Percentiles rank a stretch among this genome's conserved stretches.
These are phyloP conservation scores for Metarhizium brunneum DNA, from an alignment of 2,329 filamentous ascomycete genomes.

Conservation along the genomic window DNA sequence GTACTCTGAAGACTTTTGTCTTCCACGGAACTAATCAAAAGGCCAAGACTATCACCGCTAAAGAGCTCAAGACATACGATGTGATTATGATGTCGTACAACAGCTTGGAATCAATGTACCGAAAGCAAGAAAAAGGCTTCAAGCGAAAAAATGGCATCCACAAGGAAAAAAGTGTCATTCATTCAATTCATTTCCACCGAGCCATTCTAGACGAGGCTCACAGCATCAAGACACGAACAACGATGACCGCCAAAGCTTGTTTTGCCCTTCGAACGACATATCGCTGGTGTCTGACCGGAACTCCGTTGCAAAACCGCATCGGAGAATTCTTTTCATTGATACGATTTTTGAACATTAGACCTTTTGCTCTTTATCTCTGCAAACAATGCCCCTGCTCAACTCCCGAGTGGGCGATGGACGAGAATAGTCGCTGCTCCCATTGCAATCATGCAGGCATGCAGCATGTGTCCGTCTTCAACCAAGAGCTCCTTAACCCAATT, in stretches of 20 bases:
- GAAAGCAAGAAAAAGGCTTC: slow-evolving; percentile 89
- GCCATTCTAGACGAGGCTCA: slow-evolving; percentile 93
- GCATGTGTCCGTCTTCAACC: slow-evolving; percentile 65
- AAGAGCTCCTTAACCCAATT: slow-evolving; percentile 84
- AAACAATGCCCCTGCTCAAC: slow-evolving; percentile 73
- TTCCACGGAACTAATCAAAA: slow-evolving; percentile 83
- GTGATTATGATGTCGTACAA: slow-evolving; percentile 98
- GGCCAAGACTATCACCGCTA: slow-evolving; percentile 64
- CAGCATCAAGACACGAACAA: slow-evolving; percentile 84
- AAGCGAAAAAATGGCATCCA: slow-evolving; percentile 68
- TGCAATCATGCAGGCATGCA: slow-evolving; percentile 43
- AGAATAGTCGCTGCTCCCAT: slow-evolving; percentile 57
- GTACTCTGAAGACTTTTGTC: slow-evolving; percentile 81
- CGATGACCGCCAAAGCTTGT: slow-evolving; percentile 88
- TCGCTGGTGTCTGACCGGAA: slow-evolving; percentile 94
- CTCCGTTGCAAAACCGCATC: slow-evolving; percentile 92
- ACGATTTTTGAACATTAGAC: slow-evolving; percentile 79
- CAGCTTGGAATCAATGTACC: slow-evolving; percentile 80
- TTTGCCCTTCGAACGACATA: slow-evolving; percentile 82
- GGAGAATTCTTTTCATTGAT: slow-evolving; percentile 94
- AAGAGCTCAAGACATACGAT: slow-evolving; percentile 72
- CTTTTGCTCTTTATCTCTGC: slow-evolving; percentile 92
- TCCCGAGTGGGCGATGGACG: slow-evolving; percentile 75
- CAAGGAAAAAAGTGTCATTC: slow-evolving; percentile 73
- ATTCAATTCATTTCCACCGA: slow-evolving; percentile 79